A percentile compares a stretch with the other conserved stretches of the same genome.
Evolutionary conservation across 192 early-diverging fungal species (phyloP).

Genomic region (Backusella westeae): DNA sequence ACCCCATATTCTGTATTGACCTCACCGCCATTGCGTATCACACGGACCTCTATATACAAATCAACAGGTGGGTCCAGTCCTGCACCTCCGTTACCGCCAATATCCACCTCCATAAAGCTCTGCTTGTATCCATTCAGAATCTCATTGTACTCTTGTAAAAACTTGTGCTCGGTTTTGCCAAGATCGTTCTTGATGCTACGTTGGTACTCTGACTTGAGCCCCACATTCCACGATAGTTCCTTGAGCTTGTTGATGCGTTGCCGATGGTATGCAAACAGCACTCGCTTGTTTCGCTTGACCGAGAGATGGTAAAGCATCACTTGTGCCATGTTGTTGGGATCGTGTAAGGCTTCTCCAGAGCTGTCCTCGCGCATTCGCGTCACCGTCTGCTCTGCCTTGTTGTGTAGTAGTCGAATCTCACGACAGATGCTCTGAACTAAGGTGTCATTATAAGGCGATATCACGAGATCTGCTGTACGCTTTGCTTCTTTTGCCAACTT

Average conservation of each 20-base stretch:
- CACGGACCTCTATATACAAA: conserved; percentile 89
- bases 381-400: conserved; percentile 29
- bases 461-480: conserved; percentile 64
- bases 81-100: conserved; percentile 64
- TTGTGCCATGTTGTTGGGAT: conserved; percentile 29
- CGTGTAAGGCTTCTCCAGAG: background rate
- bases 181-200: conserved; percentile 23
- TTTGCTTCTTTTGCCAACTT: conserved; percentile 82
- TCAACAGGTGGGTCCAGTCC: conserved; percentile 85
- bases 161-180: conserved; percentile 56
- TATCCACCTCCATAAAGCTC: conserved; percentile 66
- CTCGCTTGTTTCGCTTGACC: conserved; percentile 79
- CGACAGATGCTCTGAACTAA: conserved; percentile 75
- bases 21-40: conserved; percentile 86
- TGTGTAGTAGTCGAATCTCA: conserved; percentile 71
- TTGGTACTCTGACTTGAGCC: conserved; percentile 20
- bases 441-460: conserved; percentile 76
- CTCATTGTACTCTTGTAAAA: conserved; percentile 60
- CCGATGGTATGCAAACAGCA: conserved; percentile 86
- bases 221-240: conserved; percentile 61
- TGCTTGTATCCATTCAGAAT: conserved; percentile 67
- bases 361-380: conserved; percentile 23
- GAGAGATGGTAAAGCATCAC: conserved; percentile 57
- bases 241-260: conserved; percentile 66
- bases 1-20: conserved; percentile 85